Evolutionary conservation across 257 asterid species (phyloP), one percentile per base, ranked within the genome.

Genomic region (Scutellaria barbata): DNA sequence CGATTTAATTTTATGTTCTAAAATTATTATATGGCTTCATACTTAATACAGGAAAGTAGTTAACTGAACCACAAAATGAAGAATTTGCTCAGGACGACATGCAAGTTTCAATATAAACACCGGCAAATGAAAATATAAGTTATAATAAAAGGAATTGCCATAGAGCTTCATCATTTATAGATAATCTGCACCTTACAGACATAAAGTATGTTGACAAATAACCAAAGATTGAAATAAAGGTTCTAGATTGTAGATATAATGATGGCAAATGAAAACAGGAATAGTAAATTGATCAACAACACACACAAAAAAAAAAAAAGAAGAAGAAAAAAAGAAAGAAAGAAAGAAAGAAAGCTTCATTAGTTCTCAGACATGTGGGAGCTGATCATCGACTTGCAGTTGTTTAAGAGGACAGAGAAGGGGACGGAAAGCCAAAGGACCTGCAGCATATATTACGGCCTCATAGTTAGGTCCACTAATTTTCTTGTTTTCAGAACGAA

Each of bases 351-450:
- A n/a, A n/a, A n/a, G n/a, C n/a, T n/a, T n/a, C n/a, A n/a, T n/a
- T n/a, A n/a, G n/a, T n/a, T n/a, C n/a, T n/a, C n/a, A n/a, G n/a
- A n/a, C n/a, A n/a, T n/a, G n/a, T n/a, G n/a, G n/a, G n/a, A n/a
- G n/a, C n/a, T n/a, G n/a, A n/a, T n/a, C n/a, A n/a, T n/a, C n/a
- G n/a, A n/a, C n/a, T n/a, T n/a, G n/a, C n/a, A n/a, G n/a, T n/a
- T n/a, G n/a, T n/a, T n/a, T n/a, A n/a, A n/a, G n/a, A n/a, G n/a
- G n/a, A n/a, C n/a, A n/a, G n/a, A n/a, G n/a, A n/a, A n/a, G n/a
- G n/a, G n/a, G n/a, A 63, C 92, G 93, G 78, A 88, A 88, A 68
- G 97, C 96, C 84, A 92, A 73, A 14, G 93, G 95, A 1, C 92
- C 88, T 0, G 86, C 92, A 46, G 96, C 80, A 71, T 88, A 92